phyloP scores from a whole-genome alignment of 2,329 filamentous ascomycete genomes.

The Beauveria bassiana region DNA sequence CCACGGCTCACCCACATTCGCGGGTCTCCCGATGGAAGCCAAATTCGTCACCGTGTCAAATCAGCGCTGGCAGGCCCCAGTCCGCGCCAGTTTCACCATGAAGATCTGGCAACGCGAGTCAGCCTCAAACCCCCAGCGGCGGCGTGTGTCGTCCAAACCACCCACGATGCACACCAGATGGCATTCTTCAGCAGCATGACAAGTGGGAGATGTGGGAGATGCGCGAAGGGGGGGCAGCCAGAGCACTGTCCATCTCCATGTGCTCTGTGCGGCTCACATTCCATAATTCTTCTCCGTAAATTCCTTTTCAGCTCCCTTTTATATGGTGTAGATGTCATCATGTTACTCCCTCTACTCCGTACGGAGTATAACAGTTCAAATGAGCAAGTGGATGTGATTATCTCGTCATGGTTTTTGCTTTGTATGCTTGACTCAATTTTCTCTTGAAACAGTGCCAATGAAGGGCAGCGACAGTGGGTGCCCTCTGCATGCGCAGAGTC shows the following conservation, averaged over 20 bases:
- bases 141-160: not conserved
- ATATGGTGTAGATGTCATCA: not conserved
- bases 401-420: too few relatives aligned
- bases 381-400: not conserved
- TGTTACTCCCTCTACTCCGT: not conserved
- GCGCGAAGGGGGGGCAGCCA: not conserved
- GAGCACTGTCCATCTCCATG: slow-evolving; percentile 2
- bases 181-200: not conserved
- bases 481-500: not conserved
- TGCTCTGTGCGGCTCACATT: not conserved
- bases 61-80: not conserved
- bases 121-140: not conserved
- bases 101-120: slow-evolving; percentile 3
- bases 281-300: not conserved
- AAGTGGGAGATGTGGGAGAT: not conserved
- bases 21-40: slow-evolving; percentile 6
- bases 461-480: too few relatives aligned
- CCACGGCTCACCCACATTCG: slow-evolving; percentile 9
- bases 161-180: not conserved
- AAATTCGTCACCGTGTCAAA: not conserved
- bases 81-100: slow-evolving; percentile 1
- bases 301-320: not conserved
- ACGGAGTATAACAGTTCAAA: not conserved
- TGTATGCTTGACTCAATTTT: too few relatives aligned
- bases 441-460: too few relatives aligned